Evolutionary conservation across 108 stramenopile species (phyloP), one percentile per base, ranked within the genome.

Genomic region (Parietichytrium sp.): DNA sequence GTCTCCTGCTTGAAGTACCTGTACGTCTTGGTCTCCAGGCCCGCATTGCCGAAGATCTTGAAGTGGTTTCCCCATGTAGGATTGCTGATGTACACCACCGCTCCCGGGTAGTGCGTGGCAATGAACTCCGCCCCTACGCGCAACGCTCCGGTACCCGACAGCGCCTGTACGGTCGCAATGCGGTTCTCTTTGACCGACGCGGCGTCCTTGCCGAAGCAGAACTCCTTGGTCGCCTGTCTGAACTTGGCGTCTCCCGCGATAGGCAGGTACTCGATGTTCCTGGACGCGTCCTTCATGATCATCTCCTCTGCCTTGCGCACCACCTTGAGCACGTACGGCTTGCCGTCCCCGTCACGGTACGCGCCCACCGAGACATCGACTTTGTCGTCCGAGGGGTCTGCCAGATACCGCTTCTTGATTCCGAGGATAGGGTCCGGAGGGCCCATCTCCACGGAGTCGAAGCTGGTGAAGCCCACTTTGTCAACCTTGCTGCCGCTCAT

Each of bases 51-150:
- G 33, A 80, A 49, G 33, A 89, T 82, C 38, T 53, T 54, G 3
- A 48, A 45, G 52, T 89, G 89, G 49, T 89, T 89, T 36, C 81
- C 83, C 89, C 89, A 89, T 16, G 89, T 87, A 1, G 83, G 82
- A 54, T 61, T 81, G 8, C 87, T 84, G 31, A 87, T 36, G 79
- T 55, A 61, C 6, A 84, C 81, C 55, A 49, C 49, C 25, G 33
- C 7, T 20, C 29, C 48, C 16, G 80, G 15, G 26, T 48, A 61
- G 33, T 84, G 52, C n/a, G 30, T 13, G 25, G 18, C 15, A 4
- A 86, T 25, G 54, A 89, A 85, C 54, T 88, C 86, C 31, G 47
- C n/a, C 51, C 51, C 79, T 0, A 90, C 38, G 48, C 87, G 80
- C 13, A 85, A 15, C 2, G 84, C 84, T 13, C 90, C 90, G 6